Evolutionary conservation across 2,329 filamentous ascomycete genomes (phyloP).

Genomic region (Talaromyces piceae): DNA sequence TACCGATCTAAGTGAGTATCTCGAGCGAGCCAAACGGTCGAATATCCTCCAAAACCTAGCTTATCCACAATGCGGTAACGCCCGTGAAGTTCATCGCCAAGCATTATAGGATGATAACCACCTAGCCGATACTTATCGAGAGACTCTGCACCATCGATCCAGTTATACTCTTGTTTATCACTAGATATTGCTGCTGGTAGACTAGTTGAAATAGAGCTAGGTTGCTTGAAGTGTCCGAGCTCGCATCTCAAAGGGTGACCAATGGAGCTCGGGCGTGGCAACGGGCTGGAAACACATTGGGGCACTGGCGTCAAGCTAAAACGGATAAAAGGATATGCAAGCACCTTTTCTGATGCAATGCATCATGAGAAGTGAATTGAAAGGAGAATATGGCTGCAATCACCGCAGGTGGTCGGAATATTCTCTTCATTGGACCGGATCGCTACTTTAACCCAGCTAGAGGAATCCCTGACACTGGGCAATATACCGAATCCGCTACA

Average conservation of each 20-base stretch:
- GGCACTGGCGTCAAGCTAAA: background rate
- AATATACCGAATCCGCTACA: no score
- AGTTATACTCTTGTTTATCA: constrained; percentile 17
- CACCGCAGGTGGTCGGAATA: no score
- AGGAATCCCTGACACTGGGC: no score
- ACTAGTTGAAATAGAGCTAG: background rate
- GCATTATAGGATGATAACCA: constrained; percentile 28
- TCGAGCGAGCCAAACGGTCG: constrained; percentile 36
- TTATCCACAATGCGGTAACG: constrained; percentile 36
- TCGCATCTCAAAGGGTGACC: background rate
- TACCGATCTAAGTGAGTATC: constrained; percentile 22
- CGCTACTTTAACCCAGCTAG: no score
- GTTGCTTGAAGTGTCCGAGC: background rate
- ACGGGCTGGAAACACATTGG: background rate
- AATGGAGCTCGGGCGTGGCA: background rate
- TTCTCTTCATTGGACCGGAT: no score
- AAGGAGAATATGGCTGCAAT: no score
- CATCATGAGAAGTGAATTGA: background rate
- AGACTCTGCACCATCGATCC: constrained; percentile 22
- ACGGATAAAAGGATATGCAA: background rate
- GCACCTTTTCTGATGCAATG: background rate
- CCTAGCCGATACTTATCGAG: constrained; percentile 26
- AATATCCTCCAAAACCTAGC: constrained; percentile 36
- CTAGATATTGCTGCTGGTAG: background rate
- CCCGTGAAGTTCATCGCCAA: constrained; percentile 24